Percentiles rank a stretch among this genome's conserved stretches.
These are phyloP conservation scores for Tetrapisispora pingtungensis DNA, from an alignment of 805 yeast species.

Conservation along the genomic window DNA sequence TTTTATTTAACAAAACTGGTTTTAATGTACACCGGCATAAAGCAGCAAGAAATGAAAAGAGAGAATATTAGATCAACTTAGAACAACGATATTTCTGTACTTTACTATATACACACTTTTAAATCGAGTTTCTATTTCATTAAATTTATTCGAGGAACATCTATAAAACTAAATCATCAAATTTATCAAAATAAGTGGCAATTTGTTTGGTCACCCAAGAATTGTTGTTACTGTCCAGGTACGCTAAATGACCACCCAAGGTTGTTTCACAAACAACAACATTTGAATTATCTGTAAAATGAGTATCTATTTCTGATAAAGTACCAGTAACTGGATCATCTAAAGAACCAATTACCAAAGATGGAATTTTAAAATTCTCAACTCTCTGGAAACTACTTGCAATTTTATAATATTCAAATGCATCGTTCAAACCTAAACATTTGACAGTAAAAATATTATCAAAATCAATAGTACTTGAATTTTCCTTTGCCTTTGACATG, in stretches of 20 bases:
- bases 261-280: slow-evolving; percentile 47
- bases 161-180: slow-evolving; percentile 25
- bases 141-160: too few relatives aligned
- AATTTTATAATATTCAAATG: slow-evolving; percentile 52
- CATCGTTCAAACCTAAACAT: slow-evolving; percentile 52
- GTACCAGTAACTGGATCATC: slow-evolving; percentile 58
- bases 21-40: too few relatives aligned
- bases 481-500: slow-evolving; percentile 29
- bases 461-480: slow-evolving; percentile 42
- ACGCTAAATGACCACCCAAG: slow-evolving; percentile 65
- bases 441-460: slow-evolving; percentile 54
- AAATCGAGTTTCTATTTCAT: too few relatives aligned
- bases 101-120: too few relatives aligned
- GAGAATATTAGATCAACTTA: too few relatives aligned
- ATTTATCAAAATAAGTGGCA: slow-evolving; percentile 32
- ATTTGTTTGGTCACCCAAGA: slow-evolving; percentile 41
- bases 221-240: slow-evolving; percentile 33
- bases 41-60: too few relatives aligned
- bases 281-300: slow-evolving; percentile 47
- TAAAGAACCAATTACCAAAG: slow-evolving; percentile 45
- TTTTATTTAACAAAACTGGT: too few relatives aligned
- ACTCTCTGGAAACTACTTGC: slow-evolving; percentile 54
- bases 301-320: slow-evolving; percentile 40
- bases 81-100: too few relatives aligned
- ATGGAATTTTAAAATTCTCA: slow-evolving; percentile 49